phyloP scores from a whole-genome alignment of 2,329 filamentous ascomycete genomes.

The Epichloe sp. region DNA sequence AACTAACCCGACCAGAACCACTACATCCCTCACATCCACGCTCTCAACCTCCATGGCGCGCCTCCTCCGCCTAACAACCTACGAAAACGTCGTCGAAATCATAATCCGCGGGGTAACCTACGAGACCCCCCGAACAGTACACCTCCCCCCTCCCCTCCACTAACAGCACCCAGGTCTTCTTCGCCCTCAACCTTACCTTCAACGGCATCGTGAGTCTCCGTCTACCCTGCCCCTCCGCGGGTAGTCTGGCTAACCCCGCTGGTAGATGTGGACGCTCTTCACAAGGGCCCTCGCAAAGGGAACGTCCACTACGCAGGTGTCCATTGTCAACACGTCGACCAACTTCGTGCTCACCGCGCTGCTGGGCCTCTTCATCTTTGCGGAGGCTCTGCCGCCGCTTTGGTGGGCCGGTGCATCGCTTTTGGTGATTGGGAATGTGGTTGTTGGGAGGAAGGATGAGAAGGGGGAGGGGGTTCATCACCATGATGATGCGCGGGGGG shows the following conservation, averaged over 20 bases:
- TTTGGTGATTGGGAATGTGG: constrained; percentile 63
- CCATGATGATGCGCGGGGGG: background rate
- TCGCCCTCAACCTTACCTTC: constrained; percentile 59
- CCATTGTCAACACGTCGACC: constrained; percentile 68
- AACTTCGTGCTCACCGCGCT: constrained; percentile 72
- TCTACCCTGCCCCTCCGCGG: background rate
- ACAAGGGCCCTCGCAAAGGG: constrained; percentile 64
- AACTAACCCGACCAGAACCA: constrained; percentile 32
- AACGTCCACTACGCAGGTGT: constrained; percentile 64
- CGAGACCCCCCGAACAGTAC: background rate
- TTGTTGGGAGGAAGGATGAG: constrained; percentile 60
- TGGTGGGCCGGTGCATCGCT: constrained; percentile 67
- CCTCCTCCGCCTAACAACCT: constrained; percentile 28
- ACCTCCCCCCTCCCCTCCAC: background rate
- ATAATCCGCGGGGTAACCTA: constrained; percentile 23
- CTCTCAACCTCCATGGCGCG: constrained; percentile 32
- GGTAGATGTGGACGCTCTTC: constrained; percentile 69
- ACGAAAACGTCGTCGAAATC: constrained; percentile 32
- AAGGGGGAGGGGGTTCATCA: constrained; percentile 9
- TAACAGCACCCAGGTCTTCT: constrained; percentile 45
- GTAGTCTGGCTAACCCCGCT: background rate
- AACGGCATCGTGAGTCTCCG: constrained; percentile 48
- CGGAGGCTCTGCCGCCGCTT: constrained; percentile 54
- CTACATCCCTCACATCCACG: constrained; percentile 38
- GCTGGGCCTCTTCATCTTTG: constrained; percentile 57